phyloP scores from a whole-genome alignment of 2,329 filamentous ascomycete species.

The Aspergillus amoenus region DNA sequence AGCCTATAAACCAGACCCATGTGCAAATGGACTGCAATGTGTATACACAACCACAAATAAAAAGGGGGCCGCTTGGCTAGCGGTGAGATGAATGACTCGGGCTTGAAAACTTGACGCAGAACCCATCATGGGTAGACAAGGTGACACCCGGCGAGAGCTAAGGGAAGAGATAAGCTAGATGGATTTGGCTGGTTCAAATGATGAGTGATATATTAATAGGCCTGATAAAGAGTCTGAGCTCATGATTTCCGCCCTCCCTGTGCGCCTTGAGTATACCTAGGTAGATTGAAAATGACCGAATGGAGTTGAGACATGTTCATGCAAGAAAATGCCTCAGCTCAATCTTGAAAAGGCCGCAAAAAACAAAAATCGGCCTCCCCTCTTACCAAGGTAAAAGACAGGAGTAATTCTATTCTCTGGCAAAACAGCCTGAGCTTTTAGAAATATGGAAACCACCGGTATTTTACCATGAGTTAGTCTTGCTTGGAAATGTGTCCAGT shows the following conservation, averaged over 20 bases:
- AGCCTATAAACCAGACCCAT: conserved; percentile 10
- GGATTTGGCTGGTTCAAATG: background rate
- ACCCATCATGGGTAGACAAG: too few relatives aligned
- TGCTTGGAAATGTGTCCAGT: background rate
- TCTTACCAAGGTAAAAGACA: too few relatives aligned
- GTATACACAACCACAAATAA: background rate
- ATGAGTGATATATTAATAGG: background rate
- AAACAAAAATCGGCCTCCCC: background rate
- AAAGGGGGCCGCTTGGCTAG: background rate
- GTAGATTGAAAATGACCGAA: background rate
- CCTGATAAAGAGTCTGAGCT: background rate
- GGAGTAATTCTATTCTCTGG: background rate
- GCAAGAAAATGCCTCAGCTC: conserved; percentile 13
- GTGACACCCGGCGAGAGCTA: too few relatives aligned
- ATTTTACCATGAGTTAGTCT: background rate
- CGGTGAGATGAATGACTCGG: background rate
- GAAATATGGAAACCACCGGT: too few relatives aligned
- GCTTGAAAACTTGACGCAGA: background rate
- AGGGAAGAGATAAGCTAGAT: too few relatives aligned
- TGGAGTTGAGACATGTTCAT: background rate
- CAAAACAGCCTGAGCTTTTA: too few relatives aligned
- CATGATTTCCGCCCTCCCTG: background rate
- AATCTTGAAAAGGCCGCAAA: background rate
- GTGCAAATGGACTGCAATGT: conserved; percentile 2
- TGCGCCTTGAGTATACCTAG: background rate